Evolutionary conservation across 2,329 filamentous ascomycete genomes (phyloP).

Genomic region (Diplodia seriata): DNA sequence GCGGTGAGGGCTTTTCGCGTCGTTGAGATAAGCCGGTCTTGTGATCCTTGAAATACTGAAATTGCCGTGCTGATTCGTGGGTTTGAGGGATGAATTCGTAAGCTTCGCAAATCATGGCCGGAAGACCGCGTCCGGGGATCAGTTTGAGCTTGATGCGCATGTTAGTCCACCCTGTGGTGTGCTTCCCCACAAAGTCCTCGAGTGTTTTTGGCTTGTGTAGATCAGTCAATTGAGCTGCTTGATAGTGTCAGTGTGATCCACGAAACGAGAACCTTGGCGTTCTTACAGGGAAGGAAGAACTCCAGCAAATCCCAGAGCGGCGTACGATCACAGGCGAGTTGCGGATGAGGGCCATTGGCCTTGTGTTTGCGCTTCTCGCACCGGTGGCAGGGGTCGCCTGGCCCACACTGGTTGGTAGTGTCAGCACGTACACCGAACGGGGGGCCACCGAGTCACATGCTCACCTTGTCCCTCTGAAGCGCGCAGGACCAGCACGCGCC

Average conservation of each 20-base stretch:
- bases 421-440: conserved; percentile 29
- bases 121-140: conserved; percentile 52
- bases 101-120: conserved; percentile 53
- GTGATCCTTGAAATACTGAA: conserved; percentile 52
- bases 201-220: conserved; percentile 40
- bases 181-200: conserved; percentile 47
- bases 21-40: conserved; percentile 43
- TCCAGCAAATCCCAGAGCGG: conserved; percentile 54
- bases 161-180: conserved; percentile 49
- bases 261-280: background rate
- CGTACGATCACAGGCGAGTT: conserved; percentile 54
- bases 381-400: conserved; percentile 49
- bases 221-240: conserved; percentile 32
- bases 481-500: conserved; percentile 58
- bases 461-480: conserved; percentile 55
- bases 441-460: background rate
- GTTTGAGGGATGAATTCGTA: conserved; percentile 56
- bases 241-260: conserved; percentile 30
- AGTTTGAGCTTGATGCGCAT: conserved; percentile 51
- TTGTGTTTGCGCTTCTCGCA: conserved; percentile 49
- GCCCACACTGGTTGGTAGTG: conserved; percentile 44
- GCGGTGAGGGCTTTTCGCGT: conserved; percentile 52
- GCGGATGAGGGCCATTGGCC: conserved; percentile 48
- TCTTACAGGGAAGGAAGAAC: conserved; percentile 52
- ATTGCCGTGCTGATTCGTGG: conserved; percentile 49